These are phyloP conservation scores for Podaxis rugospora DNA, from an alignment of 768 basidiomycete genomes.

Conservation along the genomic window DNA sequence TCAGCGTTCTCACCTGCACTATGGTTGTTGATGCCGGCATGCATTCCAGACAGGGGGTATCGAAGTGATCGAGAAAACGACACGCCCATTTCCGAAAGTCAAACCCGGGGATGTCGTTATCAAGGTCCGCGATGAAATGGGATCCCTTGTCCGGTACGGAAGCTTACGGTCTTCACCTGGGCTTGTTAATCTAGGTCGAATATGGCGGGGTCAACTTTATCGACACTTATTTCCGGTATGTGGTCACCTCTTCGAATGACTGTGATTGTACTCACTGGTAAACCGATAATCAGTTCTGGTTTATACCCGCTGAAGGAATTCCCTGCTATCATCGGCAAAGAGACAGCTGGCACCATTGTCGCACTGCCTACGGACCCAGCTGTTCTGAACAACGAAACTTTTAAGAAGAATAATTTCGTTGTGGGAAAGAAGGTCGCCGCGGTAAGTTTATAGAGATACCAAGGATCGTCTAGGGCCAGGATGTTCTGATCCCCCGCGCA, in stretches of 20 bases:
- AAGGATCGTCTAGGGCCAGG: neutral
- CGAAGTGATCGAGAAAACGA: slow-evolving; percentile 70
- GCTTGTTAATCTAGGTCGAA: slow-evolving; percentile 43
- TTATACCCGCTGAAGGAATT: slow-evolving; percentile 55
- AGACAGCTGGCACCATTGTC: slow-evolving; percentile 74
- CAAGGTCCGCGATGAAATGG: slow-evolving; percentile 25
- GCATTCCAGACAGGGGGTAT: slow-evolving; percentile 54
- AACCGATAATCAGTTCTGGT: slow-evolving; percentile 40
- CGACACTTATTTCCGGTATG: slow-evolving; percentile 74
- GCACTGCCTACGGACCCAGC: slow-evolving; percentile 63
- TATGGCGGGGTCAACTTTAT: slow-evolving; percentile 86
- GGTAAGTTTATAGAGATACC: slow-evolving; percentile 35
- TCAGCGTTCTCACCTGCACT: neutral
- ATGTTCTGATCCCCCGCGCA: neutral
- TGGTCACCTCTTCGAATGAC: neutral
- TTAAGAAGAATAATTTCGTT: slow-evolving; percentile 58
- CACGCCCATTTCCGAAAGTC: slow-evolving; percentile 63
- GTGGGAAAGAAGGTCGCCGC: slow-evolving; percentile 73
- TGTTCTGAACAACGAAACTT: slow-evolving; percentile 57
- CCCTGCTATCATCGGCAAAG: slow-evolving; percentile 72
- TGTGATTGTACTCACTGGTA: neutral
- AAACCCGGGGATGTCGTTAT: slow-evolving; percentile 56
- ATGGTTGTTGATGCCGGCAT: neutral
- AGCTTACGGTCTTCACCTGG: neutral
- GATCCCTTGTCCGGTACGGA: neutral